Base-by-base conservation (phyloP, 805 yeast species). In the Cyberlindnera veronae region DNA sequence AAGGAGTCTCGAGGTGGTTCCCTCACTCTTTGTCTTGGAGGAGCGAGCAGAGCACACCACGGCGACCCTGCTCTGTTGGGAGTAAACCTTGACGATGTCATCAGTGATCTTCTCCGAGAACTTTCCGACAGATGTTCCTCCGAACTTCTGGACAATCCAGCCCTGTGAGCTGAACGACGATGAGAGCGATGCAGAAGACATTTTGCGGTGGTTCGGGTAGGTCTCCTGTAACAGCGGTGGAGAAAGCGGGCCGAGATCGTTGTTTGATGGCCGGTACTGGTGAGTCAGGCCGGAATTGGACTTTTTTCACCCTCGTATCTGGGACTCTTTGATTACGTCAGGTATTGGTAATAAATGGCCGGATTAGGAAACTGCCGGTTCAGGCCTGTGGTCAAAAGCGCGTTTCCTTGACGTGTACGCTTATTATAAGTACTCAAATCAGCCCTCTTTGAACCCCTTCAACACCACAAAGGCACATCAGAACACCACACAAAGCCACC, bases 41-140 rank as follows among this genome's bases (percentile, higher is more conserved):
- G 96, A 87, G 50, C 99, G 76, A 3, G 99, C 99, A 24, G 95
- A 84, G 62, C 99, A 93, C 3, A 93, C 99, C 18, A 91, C 95
- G 3, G 95, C 97, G 13, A 90, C 95, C 40, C 82, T 73, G 50
- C 72, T 72, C 34, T 67, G 65, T 29, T 73, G 64, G 26, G 79
- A 68, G 58, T 79, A 87, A 18, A 70, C 76, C 55, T 78, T 79
- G 34, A 93, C 85, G 35, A 93, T 88, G 50, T 88, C 86, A 44
- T 84, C 84, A 20, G 88, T 89, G 40, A 93, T 93, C 49, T 82
- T 76, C 37, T 74, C 79, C 9, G 96, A 86, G 62, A 93, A 90
- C 61, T 93, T 93, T 17, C 99, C 99, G 23, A 93, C 96, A 34
- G 93, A 81, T 13, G 99, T 93, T 39, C 99, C 99, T 35, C 99